Percentiles rank a stretch among this genome's conserved stretches.
These are phyloP conservation scores for Diversispora epigaea DNA, from an alignment of 192 early-diverging fungal genomes.

Conservation along the genomic window DNA sequence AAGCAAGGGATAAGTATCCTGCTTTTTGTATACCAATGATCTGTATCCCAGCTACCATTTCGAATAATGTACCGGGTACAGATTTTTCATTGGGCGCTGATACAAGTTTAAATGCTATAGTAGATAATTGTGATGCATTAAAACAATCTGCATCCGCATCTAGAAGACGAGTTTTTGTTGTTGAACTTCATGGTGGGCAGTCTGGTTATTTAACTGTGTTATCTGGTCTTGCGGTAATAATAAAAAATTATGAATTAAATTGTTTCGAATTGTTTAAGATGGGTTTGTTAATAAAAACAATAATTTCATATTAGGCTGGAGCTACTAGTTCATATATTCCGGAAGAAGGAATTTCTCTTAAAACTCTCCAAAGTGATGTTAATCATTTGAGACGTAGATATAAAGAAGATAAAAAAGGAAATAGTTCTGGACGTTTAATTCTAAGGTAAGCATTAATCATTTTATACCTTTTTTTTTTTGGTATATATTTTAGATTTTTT, in stretches of 20 bases:
- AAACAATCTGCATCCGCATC: constrained; percentile 90
- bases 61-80: constrained; percentile 97
- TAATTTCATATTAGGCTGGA: constrained; percentile 54
- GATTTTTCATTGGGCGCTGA: constrained; percentile 94
- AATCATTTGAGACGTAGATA: constrained; percentile 78
- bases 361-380: constrained; percentile 81
- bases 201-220: constrained; percentile 90
- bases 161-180: constrained; percentile 90
- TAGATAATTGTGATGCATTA: constrained; percentile 86
- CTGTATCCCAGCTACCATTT: constrained; percentile 91
- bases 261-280: background rate
- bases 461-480: no score
- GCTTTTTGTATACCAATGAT: constrained; percentile 93
- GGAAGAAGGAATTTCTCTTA: constrained; percentile 82
- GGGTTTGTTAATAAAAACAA: background rate
- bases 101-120: constrained; percentile 93
- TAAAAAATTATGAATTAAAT: background rate
- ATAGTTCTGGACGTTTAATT: constrained; percentile 83
- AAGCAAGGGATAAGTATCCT: constrained; percentile 77
- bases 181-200: constrained; percentile 96
- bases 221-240: constrained; percentile 68
- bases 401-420: constrained; percentile 65
- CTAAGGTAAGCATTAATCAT: constrained; percentile 51
- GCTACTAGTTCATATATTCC: constrained; percentile 93
- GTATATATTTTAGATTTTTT: background rate